phyloP scores from a whole-genome alignment of 352 stramenopile species.

The Blastocystis sp. region DNA sequence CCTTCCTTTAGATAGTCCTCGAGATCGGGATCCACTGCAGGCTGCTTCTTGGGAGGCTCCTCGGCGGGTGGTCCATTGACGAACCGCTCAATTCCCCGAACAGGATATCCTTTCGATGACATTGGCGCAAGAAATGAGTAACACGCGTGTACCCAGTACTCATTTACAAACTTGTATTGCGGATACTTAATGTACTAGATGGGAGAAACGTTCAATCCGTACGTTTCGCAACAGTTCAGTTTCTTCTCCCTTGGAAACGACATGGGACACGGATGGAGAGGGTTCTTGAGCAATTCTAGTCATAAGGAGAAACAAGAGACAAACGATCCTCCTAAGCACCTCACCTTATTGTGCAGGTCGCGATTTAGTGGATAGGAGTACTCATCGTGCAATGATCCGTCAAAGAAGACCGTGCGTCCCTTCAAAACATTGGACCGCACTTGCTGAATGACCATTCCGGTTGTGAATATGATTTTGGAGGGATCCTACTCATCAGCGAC shows the following conservation, averaged over 20 bases:
- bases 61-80: background rate
- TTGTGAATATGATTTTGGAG: background rate
- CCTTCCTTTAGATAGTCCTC: background rate
- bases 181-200: background rate
- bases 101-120: constrained; percentile 24
- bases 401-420: background rate
- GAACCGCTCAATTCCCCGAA: constrained; percentile 10
- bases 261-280: background rate
- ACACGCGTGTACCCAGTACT: constrained; percentile 5
- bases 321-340: background rate
- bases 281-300: background rate
- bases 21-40: constrained; percentile 14
- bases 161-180: constrained; percentile 1
- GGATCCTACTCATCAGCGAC: background rate
- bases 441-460: background rate
- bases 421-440: background rate
- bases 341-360: background rate
- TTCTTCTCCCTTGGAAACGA: constrained; percentile 4
- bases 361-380: background rate
- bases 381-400: background rate
- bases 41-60: background rate
- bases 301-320: background rate
- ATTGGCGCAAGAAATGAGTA: background rate
- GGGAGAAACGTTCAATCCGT: background rate
- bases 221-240: background rate